These are phyloP conservation scores for Amanita bisporigera DNA, from an alignment of 1,284 basidiomycete species.

Conservation along the genomic window DNA sequence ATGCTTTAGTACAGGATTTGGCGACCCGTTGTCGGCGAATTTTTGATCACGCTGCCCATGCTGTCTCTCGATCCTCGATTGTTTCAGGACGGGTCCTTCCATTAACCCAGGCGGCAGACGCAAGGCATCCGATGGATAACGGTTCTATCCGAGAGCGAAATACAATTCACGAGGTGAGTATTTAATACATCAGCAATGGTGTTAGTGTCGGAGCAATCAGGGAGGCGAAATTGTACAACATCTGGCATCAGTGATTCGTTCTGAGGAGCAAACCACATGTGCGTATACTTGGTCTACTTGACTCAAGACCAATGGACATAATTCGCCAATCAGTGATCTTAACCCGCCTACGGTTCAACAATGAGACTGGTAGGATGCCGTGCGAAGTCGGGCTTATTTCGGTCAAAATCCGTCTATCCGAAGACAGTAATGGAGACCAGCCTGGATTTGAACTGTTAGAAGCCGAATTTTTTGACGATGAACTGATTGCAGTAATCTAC, in stretches of 20 bases:
- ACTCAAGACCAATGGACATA: slow-evolving; percentile 2
- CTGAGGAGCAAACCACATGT: slow-evolving; percentile 46
- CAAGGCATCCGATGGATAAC: slow-evolving; percentile 35
- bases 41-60: slow-evolving; percentile 67
- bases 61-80: slow-evolving; percentile 63
- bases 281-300: slow-evolving; percentile 22
- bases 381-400: slow-evolving; percentile 52
- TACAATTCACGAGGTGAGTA: slow-evolving; percentile 54
- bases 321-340: slow-evolving; percentile 54
- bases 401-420: slow-evolving; percentile 55
- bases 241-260: slow-evolving; percentile 49
- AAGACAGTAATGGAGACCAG: slow-evolving; percentile 42
- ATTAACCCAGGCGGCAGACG: slow-evolving; percentile 31
- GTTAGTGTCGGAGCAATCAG: slow-evolving; percentile 31
- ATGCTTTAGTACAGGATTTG: slow-evolving; percentile 66
- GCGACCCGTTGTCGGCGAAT: slow-evolving; percentile 62
- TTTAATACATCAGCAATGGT: slow-evolving; percentile 15
- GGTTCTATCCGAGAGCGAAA: slow-evolving; percentile 60
- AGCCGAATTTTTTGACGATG: slow-evolving; percentile 78
- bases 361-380: slow-evolving; percentile 46
- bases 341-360: slow-evolving; percentile 53
- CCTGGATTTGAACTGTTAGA: slow-evolving; percentile 59
- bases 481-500: slow-evolving; percentile 66
- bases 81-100: slow-evolving; percentile 36
- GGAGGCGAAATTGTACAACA: slow-evolving; percentile 52